Evolutionary conservation across 169 alveolate species (phyloP).

Genomic region (Theileria sp.): DNA sequence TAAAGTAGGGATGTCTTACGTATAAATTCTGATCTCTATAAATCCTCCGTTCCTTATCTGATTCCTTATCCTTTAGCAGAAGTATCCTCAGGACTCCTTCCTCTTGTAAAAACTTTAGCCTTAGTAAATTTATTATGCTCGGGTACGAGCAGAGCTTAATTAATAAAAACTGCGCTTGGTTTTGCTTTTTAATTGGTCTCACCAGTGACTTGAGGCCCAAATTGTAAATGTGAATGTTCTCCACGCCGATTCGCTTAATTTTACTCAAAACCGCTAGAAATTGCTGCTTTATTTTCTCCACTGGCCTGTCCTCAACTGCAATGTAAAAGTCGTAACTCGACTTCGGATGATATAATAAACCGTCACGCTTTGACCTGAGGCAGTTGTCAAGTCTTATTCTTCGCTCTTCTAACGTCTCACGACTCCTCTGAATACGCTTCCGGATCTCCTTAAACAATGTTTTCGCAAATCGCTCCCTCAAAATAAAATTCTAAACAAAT

Average conservation of each 20-base stretch:
- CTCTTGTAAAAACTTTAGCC: conserved; percentile 32
- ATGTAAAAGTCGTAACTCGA: conserved; percentile 48
- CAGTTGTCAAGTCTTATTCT: conserved; percentile 12
- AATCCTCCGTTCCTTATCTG: conserved; percentile 36
- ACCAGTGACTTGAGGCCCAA: conserved; percentile 54
- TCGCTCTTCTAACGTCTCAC: conserved; percentile 33
- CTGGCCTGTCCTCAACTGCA: conserved; percentile 29
- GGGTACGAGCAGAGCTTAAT: conserved; percentile 42
- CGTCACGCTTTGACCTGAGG: conserved; percentile 40
- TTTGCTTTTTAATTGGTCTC: conserved; percentile 38
- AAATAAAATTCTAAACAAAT: conserved; percentile 24
- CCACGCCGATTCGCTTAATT: conserved; percentile 52
- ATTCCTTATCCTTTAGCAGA: conserved; percentile 25
- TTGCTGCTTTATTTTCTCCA: conserved; percentile 36
- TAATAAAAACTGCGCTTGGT: conserved; percentile 48
- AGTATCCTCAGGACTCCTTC: conserved; percentile 46
- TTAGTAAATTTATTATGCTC: conserved; percentile 31
- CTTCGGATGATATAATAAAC: conserved; percentile 43
- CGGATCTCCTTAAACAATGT: conserved; percentile 45
- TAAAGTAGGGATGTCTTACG: conserved; percentile 46
- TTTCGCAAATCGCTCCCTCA: conserved; percentile 13
- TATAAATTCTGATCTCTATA: conserved; percentile 31
- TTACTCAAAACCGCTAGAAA: conserved; percentile 30
- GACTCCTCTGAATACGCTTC: conserved; percentile 22
- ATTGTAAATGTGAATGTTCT: conserved; percentile 36